phyloP scores from a whole-genome alignment of 2,329 filamentous ascomycete genomes.

The Fusarium ramigenum region DNA sequence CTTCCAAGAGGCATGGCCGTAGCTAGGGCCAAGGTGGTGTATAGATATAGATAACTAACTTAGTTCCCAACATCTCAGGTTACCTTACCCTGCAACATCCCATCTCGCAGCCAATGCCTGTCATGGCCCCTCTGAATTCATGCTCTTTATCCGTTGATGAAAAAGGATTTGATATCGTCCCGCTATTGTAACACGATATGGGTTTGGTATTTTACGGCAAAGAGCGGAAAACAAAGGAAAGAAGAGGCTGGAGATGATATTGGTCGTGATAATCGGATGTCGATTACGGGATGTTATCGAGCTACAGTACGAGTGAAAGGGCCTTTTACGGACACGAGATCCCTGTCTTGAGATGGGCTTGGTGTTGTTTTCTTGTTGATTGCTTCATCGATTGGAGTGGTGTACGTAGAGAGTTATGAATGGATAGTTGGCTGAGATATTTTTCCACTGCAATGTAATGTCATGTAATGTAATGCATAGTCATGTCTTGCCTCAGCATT shows the following conservation, averaged over 20 bases:
- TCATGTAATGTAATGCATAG: not conserved
- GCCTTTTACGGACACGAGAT: slow-evolving; percentile 33
- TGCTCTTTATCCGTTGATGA: not conserved
- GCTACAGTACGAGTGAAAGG: slow-evolving; percentile 6
- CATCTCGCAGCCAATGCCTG: slow-evolving; percentile 20
- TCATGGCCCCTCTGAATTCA: slow-evolving; percentile 2
- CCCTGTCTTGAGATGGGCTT: slow-evolving; percentile 7
- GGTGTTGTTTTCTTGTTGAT: not conserved
- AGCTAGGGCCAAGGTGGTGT: slow-evolving; percentile 12
- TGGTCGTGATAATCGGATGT: not conserved
- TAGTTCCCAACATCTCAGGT: slow-evolving; percentile 33
- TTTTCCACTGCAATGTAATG: not conserved
- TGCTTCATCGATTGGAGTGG: not conserved
- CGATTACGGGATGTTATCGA: not conserved
- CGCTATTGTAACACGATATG: slow-evolving; percentile 21
- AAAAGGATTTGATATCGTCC: slow-evolving; percentile 13
- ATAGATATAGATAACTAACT: not conserved
- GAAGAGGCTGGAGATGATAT: slow-evolving; percentile 13
- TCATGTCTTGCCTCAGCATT: slow-evolving; percentile 32
- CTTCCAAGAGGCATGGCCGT: not conserved
- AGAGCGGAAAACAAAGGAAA: slow-evolving; percentile 38
- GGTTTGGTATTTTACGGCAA: slow-evolving; percentile 25
- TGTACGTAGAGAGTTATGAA: not conserved
- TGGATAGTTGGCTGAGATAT: not conserved
- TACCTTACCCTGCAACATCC: slow-evolving; percentile 38